Evolutionary conservation across 2,329 filamentous ascomycete genomes (phyloP).

Genomic region (Colletotrichum sp.): DNA sequence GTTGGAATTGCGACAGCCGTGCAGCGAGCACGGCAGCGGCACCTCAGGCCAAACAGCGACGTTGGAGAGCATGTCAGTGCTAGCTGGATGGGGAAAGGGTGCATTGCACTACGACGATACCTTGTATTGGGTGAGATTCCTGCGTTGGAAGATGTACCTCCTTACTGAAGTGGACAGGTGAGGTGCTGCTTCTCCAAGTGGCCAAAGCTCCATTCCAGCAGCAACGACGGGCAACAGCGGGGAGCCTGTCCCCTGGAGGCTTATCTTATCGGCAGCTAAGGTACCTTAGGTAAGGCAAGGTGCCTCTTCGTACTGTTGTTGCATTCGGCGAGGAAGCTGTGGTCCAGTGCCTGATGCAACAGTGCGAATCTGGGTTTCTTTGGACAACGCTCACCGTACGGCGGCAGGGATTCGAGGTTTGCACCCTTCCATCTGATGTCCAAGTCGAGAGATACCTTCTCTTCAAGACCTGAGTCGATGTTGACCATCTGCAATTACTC

Average conservation of each 20-base stretch:
- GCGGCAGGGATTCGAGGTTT: background rate
- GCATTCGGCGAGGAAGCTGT: slow-evolving; percentile 1
- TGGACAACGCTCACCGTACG: background rate
- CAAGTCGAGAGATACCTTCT: background rate
- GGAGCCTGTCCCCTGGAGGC: background rate
- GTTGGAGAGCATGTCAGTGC: background rate
- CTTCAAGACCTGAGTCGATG: background rate
- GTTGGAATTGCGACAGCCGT: slow-evolving; percentile 15
- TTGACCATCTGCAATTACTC: background rate
- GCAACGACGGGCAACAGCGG: background rate
- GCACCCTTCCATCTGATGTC: background rate
- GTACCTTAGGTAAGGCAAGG: background rate
- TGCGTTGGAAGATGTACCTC: background rate
- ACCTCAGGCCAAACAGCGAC: background rate
- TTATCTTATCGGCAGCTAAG: background rate
- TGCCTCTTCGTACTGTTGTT: background rate
- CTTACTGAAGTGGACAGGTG: background rate
- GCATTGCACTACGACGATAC: background rate
- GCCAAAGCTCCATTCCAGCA: background rate
- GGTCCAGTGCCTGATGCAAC: slow-evolving; percentile 5
- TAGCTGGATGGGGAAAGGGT: background rate
- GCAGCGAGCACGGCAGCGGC: background rate
- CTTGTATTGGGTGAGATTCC: background rate
- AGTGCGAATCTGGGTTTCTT: background rate
- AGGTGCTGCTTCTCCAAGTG: background rate